Evolutionary conservation across 768 basidiomycete species (phyloP), one percentile per base, ranked within the genome.

Genomic region (Heimioporus sp.): DNA sequence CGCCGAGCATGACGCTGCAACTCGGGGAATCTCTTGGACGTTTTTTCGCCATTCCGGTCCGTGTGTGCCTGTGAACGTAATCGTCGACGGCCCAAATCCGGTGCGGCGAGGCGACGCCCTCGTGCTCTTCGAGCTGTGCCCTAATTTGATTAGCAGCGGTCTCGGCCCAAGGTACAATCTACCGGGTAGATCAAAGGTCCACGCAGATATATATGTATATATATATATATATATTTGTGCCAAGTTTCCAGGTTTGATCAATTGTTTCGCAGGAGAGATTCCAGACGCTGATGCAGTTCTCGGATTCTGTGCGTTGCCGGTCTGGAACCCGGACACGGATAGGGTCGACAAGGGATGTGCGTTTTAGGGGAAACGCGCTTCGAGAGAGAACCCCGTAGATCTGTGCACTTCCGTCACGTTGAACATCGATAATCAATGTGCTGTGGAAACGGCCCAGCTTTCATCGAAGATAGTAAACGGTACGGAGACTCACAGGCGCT

Each of bases 261-360:
- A 72, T n/a, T n/a, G 76, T 73, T 72, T 98, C 96, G 65, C 92
- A 83, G n/a, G n/a, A n/a, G 42, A 94, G 70, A 62, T 98, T 97
- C 97, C 97, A 99, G 12, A 92, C 81, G n/a, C n/a, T n/a, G 68
- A 99, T 98, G 63, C 87, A 88, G 64, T 99, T 99, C 97, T 38
- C 95, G 86, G 66, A 99, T 83, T 61, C 95, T 78, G 63, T 91
- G 90, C 0, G 88, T 88, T 88, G 11, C 92, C 91, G 12, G 89
- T 92, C 65, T 98, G 95, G 61, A 99, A 85, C 60, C 98, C 95
- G 47, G 47, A 99, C 89, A 42, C 92, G 90, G 52, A 99, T 92
- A 4, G 97, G 97, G n/a, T n/a, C n/a, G 12, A 98, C 83, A 32
- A 96, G 82, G 5, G 78, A 65, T 2, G 78, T 75, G 0, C 68